Percentiles rank a stretch among this genome's conserved stretches.
These are phyloP conservation scores for Gyromitra esculenta DNA, from an alignment of 2,329 filamentous ascomycete genomes.

Conservation along the genomic window DNA sequence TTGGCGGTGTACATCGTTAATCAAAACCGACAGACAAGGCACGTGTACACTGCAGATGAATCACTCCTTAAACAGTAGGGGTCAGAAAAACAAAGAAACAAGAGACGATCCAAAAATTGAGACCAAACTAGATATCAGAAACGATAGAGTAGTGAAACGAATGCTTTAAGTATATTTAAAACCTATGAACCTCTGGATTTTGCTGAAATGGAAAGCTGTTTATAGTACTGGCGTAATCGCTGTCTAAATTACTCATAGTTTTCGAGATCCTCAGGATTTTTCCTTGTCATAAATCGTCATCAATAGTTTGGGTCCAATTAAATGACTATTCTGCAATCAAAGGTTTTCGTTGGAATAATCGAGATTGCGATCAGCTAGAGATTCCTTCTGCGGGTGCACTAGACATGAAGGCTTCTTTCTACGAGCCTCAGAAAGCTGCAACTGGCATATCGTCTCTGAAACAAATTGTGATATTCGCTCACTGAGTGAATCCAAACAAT, in stretches of 20 bases:
- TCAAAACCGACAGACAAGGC: slow-evolving; percentile 26
- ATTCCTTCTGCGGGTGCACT: neutral
- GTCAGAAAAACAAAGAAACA: slow-evolving; percentile 17
- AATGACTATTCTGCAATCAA: neutral
- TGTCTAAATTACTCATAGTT: slow-evolving; percentile 13
- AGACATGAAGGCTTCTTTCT: slow-evolving; percentile 21
- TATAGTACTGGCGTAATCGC: slow-evolving; percentile 2
- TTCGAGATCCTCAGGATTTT: neutral
- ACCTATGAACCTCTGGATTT: slow-evolving; percentile 9
- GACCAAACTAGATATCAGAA: slow-evolving; percentile 6
- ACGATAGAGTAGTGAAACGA: slow-evolving; percentile 11
- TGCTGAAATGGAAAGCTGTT: neutral
- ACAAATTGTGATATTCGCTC: slow-evolving; percentile 22
- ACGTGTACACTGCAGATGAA: slow-evolving; percentile 17
- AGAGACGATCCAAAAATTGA: slow-evolving; percentile 2
- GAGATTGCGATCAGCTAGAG: slow-evolving; percentile 40
- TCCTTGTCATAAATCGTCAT: neutral
- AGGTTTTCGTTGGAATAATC: slow-evolving; percentile 20
- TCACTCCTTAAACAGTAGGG: neutral
- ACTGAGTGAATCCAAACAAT: slow-evolving; percentile 34
- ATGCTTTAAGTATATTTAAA: slow-evolving; percentile 6
- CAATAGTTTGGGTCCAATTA: slow-evolving; percentile 19
- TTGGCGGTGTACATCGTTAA: slow-evolving; percentile 18
- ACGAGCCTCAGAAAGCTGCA: slow-evolving; percentile 1
- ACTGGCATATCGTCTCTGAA: slow-evolving; percentile 12